These are phyloP conservation scores for Vigna unguiculata DNA, from an alignment of 306 rosid species.

Conservation along the genomic window DNA sequence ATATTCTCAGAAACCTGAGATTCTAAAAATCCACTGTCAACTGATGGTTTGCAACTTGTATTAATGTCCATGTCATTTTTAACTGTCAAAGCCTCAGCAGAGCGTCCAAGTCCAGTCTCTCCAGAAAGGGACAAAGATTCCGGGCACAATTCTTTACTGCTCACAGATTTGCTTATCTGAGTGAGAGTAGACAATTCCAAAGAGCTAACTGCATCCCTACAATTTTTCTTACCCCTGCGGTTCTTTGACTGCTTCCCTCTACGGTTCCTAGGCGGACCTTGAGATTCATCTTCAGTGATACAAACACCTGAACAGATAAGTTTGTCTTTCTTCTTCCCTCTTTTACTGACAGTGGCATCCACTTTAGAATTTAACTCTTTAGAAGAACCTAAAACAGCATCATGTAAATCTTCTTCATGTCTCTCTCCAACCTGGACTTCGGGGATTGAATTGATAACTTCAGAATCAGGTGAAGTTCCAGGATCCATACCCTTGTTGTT, in stretches of 20 bases:
- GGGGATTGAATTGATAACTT: slow-evolving; percentile 79
- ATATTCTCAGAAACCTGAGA: slow-evolving; percentile 51
- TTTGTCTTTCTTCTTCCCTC: slow-evolving; percentile 67
- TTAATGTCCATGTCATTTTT: slow-evolving; percentile 47
- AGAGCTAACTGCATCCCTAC: slow-evolving; percentile 43
- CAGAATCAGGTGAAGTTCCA: slow-evolving; percentile 99
- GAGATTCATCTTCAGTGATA: slow-evolving; percentile 53
- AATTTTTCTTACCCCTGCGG: slow-evolving; percentile 55
- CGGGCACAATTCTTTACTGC: slow-evolving; percentile 50
- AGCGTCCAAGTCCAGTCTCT: slow-evolving; percentile 51
- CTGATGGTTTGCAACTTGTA: slow-evolving; percentile 48
- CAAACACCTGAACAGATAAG: slow-evolving; percentile 42
- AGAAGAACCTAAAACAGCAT: slow-evolving; percentile 55
- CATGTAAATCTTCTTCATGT: slow-evolving; percentile 58
- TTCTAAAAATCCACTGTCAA: slow-evolving; percentile 48
- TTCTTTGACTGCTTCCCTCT: slow-evolving; percentile 64
- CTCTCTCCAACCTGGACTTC: slow-evolving; percentile 68
- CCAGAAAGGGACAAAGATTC: slow-evolving; percentile 52
- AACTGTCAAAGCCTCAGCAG: slow-evolving; percentile 50
- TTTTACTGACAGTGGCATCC: slow-evolving; percentile 50
- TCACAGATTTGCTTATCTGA: slow-evolving; percentile 55
- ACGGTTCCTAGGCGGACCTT: slow-evolving; percentile 45
- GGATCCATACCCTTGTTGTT: slow-evolving; percentile 71
- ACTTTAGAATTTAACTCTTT: slow-evolving; percentile 58
- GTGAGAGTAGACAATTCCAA: slow-evolving; percentile 51